Percentiles rank a stretch among this genome's conserved stretches.
Evolutionary conservation across 1,284 basidiomycete genomes (phyloP).

Genomic region (Amylostereum chailletii): DNA sequence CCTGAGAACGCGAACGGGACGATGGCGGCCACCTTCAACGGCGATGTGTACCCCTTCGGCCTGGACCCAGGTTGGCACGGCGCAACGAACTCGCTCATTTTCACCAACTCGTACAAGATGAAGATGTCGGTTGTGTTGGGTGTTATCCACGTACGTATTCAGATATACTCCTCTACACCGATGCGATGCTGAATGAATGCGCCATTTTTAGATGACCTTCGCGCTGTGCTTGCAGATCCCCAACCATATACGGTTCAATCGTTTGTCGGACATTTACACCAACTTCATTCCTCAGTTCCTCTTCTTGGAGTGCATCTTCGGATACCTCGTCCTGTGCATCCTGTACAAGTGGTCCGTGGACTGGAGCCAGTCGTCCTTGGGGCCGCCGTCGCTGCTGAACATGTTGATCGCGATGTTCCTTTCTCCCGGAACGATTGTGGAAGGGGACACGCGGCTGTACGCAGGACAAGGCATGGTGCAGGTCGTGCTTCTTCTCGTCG

Average conservation of each 20-base stretch:
- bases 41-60: slow-evolving; percentile 84
- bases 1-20: slow-evolving; percentile 43
- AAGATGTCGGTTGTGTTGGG: slow-evolving; percentile 98
- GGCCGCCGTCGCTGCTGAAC: slow-evolving; percentile 87
- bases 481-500: slow-evolving; percentile 71
- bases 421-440: slow-evolving; percentile 72
- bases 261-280: slow-evolving; percentile 77
- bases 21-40: slow-evolving; percentile 47
- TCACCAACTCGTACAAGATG: slow-evolving; percentile 99
- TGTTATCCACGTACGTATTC: slow-evolving; percentile 80
- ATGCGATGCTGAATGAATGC: slow-evolving; percentile 9
- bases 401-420: slow-evolving; percentile 96
- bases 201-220: slow-evolving; percentile 81
- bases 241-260: slow-evolving; percentile 92
- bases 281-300: slow-evolving; percentile 97
- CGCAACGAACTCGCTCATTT: slow-evolving; percentile 86
- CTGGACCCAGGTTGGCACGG: slow-evolving; percentile 96
- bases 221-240: slow-evolving; percentile 93
- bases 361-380: slow-evolving; percentile 68
- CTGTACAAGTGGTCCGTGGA: slow-evolving; percentile 96
- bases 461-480: slow-evolving; percentile 86
- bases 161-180: slow-evolving; percentile 4
- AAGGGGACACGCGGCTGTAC: slow-evolving; percentile 64
- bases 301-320: slow-evolving; percentile 96
- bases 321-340: slow-evolving; percentile 92